Evolutionary conservation across 768 basidiomycete species (phyloP).

Genomic region (Russula vinacea): DNA sequence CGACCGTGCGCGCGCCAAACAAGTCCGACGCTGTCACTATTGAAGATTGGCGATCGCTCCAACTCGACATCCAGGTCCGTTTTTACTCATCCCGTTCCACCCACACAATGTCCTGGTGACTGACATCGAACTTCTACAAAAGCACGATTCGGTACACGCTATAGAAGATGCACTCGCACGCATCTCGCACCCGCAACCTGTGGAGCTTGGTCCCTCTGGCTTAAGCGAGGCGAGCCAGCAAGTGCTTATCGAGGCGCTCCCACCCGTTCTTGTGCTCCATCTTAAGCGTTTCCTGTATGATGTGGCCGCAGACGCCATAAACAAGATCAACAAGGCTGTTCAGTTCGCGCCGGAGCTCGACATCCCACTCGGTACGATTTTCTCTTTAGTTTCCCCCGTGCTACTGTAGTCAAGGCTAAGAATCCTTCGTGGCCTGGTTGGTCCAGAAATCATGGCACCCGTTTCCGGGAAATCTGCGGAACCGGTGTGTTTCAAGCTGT

Average conservation of each 20-base stretch:
- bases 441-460: conserved; percentile 33
- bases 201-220: conserved; percentile 58
- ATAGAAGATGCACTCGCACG: conserved; percentile 80
- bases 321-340: conserved; percentile 82
- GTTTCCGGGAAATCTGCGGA: conserved; percentile 48
- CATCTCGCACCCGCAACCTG: conserved; percentile 74
- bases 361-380: conserved; percentile 58
- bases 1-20: conserved; percentile 73
- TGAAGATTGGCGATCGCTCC: conserved; percentile 87
- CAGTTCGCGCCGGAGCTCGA: conserved; percentile 74
- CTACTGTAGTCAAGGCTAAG: not conserved
- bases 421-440: too few species aligned
- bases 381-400: too few species aligned
- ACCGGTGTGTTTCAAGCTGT: conserved; percentile 65
- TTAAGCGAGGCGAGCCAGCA: conserved; percentile 61
- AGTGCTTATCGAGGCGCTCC: conserved; percentile 75
- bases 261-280: conserved; percentile 83
- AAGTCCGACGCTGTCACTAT: conserved; percentile 83
- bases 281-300: conserved; percentile 92
- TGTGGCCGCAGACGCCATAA: conserved; percentile 64
- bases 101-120: too few species aligned
- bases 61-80: conserved; percentile 82
- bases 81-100: not conserved
- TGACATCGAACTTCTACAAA: conserved; percentile 13
- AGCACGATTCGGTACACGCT: conserved; percentile 71